A percentile compares a stretch with the other conserved stretches of the same genome.
phyloP scores from a whole-genome alignment of 192 early-diverging fungal genomes.

The Allomyces arbusculus region DNA sequence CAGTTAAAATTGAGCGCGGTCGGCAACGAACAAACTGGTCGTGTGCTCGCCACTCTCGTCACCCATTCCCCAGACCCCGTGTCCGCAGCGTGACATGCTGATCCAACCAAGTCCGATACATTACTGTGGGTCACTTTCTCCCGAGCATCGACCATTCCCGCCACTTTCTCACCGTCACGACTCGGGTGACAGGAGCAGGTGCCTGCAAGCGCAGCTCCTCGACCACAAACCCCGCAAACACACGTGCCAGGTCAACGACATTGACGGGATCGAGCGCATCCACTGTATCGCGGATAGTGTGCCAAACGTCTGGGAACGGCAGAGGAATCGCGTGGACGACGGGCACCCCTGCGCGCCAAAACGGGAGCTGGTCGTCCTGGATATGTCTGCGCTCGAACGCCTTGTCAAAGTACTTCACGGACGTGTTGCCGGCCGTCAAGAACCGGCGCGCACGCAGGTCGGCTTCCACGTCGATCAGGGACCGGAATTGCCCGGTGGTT shows the following conservation, averaged over 20 bases:
- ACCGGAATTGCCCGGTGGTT: constrained; percentile 47
- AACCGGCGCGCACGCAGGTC: constrained; percentile 19
- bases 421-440: constrained; percentile 16
- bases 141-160: too few relatives aligned
- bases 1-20: too few relatives aligned
- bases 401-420: constrained; percentile 8
- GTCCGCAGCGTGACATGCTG: too few relatives aligned
- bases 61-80: too few relatives aligned
- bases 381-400: constrained; percentile 17
- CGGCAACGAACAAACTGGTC: too few relatives aligned
- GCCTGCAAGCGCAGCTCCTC: constrained; percentile 6
- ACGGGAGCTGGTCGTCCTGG: constrained; percentile 75
- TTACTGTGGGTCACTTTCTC: too few relatives aligned
- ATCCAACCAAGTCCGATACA: too few relatives aligned
- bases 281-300: constrained; percentile 53
- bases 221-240: constrained; percentile 62
- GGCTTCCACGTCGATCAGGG: constrained; percentile 43
- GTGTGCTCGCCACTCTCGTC: too few relatives aligned
- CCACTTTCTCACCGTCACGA: too few relatives aligned
- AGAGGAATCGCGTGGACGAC: constrained; percentile 69
- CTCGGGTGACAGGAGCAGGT: too few relatives aligned
- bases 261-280: constrained; percentile 35
- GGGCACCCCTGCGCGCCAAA: constrained; percentile 53
- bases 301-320: constrained; percentile 80
- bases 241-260: constrained; percentile 51